Percentiles rank a stretch among this genome's conserved stretches.
phyloP scores from a whole-genome alignment of 192 early-diverging fungal genomes.

The Mortierella alpina region DNA sequence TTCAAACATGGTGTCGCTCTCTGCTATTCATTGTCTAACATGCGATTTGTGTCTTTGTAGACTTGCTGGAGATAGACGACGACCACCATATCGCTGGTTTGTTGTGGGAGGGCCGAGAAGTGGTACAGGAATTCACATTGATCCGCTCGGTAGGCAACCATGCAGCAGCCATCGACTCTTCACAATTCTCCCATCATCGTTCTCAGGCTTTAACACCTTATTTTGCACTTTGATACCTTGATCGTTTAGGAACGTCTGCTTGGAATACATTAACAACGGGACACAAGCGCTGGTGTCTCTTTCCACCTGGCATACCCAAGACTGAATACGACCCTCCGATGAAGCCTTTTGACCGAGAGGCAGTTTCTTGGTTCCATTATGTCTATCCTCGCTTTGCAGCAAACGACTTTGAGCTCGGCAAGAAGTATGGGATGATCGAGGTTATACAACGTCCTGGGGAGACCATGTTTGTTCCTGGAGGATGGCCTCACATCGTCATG shows the following conservation, averaged over 20 bases:
- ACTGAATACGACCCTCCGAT: slow-evolving; percentile 66
- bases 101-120: slow-evolving; percentile 77
- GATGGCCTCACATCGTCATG: slow-evolving; percentile 85
- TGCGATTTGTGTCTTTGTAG: neutral
- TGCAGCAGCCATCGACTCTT: neutral
- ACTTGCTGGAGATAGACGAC: slow-evolving; percentile 63
- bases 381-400: slow-evolving; percentile 66
- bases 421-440: slow-evolving; percentile 75
- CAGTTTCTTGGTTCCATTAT: slow-evolving; percentile 77
- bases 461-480: slow-evolving; percentile 85
- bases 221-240: neutral
- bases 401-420: slow-evolving; percentile 61
- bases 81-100: slow-evolving; percentile 84
- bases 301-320: slow-evolving; percentile 75
- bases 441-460: slow-evolving; percentile 80
- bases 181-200: neutral
- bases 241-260: slow-evolving; percentile 70
- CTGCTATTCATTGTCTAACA: neutral
- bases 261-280: slow-evolving; percentile 82
- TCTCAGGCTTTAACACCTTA: neutral
- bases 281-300: slow-evolving; percentile 83
- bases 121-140: slow-evolving; percentile 79
- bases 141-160: slow-evolving; percentile 64
- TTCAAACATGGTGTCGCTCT: neutral
- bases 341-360: slow-evolving; percentile 75